Evolutionary conservation across 257 asterid genomes (phyloP), one percentile per base, ranked within the genome.

Genomic region (Solanum corneliomulleri): DNA sequence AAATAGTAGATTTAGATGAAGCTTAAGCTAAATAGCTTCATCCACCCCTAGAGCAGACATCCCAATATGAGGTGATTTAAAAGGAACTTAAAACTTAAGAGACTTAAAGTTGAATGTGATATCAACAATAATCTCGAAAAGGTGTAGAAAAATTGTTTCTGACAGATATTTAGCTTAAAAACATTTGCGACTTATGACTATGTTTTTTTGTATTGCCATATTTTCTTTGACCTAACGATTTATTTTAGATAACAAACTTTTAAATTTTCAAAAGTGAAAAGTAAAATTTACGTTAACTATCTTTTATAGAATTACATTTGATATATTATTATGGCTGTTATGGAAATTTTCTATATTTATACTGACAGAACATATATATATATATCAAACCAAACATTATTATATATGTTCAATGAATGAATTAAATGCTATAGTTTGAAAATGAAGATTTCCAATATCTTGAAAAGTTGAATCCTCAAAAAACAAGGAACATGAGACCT

Each of bases 401-500:
- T n/a, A 23, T 7, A 35, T 35, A 75, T 9, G 25, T 80, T 80
- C 85, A 18, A 49, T 31, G 69, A 16, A 80, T 80, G 85, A 80
- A 80, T 80, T 80, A 37, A 80, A 80, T 49, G 69, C 29, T 2
- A 58, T 20, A 16, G 69, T 80, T 6, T 80, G 69, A 18, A 80
- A 80, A n/a, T 29, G 69, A 80, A 80, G 31, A 80, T 49, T 49
- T 80, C 42, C 66, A 16, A 29, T 80, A 47, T 49, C 85, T 80
- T 49, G 85, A 13, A 49, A 80, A 49, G 85, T 47, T 80, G 85
- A 80, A 47, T 80, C 44, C 33, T 16, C 25, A 10, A 80, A 72
- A 80, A 27, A 31, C 85, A 80, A 29, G 85, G 29, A 47, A 52
- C 85, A 49, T 52, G 69, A 80, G 69, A 80, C 85, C 29, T 49